Evolutionary conservation across 305 asterid species (phyloP).

Genomic region (Rubia balearica): DNA sequence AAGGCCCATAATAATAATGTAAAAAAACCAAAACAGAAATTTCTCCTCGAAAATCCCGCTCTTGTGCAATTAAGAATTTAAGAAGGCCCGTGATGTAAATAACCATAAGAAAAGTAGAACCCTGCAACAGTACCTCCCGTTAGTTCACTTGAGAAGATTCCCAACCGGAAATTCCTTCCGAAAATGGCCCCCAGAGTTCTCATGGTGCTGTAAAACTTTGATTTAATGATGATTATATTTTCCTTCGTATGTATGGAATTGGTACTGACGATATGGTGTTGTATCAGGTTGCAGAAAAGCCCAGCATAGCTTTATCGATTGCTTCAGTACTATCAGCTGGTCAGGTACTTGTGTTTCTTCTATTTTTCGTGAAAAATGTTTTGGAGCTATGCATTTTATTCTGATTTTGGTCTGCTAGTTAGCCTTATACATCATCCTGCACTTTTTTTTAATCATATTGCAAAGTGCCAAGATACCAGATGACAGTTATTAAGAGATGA

Average conservation of each 20-base stretch:
- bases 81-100: too few species aligned
- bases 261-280: not conserved
- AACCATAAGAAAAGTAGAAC: not conserved
- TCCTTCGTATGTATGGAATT: not conserved
- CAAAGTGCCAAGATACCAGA: not conserved
- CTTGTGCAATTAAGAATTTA: too few species aligned
- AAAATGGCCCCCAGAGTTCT: constrained; percentile 25
- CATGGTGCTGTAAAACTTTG: constrained; percentile 11
- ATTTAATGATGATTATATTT: not conserved
- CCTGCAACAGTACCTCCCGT: not conserved
- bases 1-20: too few species aligned
- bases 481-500: not conserved
- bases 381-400: not conserved
- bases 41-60: too few species aligned
- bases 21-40: too few species aligned
- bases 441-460: not conserved
- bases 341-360: constrained; percentile 40
- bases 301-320: constrained; percentile 82
- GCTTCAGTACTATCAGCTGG: constrained; percentile 73
- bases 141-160: not conserved
- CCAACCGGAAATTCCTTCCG: not conserved
- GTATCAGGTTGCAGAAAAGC: constrained; percentile 86
- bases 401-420: not conserved
- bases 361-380: not conserved
- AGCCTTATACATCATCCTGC: too few species aligned